Conservation (phyloP, 768 basidiomycete genomes). For the Boletus sp. region DNA sequence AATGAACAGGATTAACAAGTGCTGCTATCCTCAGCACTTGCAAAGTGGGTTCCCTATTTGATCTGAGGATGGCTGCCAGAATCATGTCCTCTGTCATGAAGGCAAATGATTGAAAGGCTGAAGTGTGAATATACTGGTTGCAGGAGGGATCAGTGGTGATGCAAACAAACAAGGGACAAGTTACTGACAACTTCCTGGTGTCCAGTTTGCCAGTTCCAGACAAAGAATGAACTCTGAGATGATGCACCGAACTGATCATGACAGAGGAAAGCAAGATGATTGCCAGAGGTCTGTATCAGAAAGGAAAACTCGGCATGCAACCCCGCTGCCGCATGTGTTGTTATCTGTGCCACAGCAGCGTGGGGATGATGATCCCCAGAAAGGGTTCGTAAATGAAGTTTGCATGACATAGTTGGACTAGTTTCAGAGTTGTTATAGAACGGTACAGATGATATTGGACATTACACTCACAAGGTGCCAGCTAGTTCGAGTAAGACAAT, state of each 20-base stretch:
- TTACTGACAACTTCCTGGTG: constrained; percentile 27
- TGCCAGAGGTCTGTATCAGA: constrained; percentile 34
- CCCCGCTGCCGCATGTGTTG: constrained; percentile 10
- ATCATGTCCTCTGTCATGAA: constrained; percentile 35
- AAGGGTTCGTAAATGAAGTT: constrained; percentile 30
- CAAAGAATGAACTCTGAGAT: constrained; percentile 16
- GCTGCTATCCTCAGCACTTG: constrained; percentile 21
- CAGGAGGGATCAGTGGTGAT: constrained; percentile 1
- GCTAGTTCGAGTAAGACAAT: constrained; percentile 29
- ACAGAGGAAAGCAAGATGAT: constrained; percentile 30
- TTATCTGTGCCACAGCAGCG: constrained; percentile 15
- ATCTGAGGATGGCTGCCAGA: constrained; percentile 17
- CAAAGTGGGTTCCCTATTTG: constrained; percentile 8
- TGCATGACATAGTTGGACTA: constrained; percentile 22
- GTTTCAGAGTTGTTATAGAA: neutral
- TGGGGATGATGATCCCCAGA: constrained; percentile 30
- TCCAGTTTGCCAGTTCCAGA: constrained; percentile 38
- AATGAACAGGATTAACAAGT: neutral
- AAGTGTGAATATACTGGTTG: constrained; percentile 19
- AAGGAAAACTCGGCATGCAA: constrained; percentile 13
- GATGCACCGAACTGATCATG: constrained; percentile 8
- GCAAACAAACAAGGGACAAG: neutral
- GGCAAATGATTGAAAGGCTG: constrained; percentile 32
- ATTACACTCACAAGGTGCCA: constrained; percentile 19
- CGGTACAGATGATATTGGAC: neutral